phyloP scores from a whole-genome alignment of 1,284 basidiomycete species.

The Trichosporon coremiiforme region DNA sequence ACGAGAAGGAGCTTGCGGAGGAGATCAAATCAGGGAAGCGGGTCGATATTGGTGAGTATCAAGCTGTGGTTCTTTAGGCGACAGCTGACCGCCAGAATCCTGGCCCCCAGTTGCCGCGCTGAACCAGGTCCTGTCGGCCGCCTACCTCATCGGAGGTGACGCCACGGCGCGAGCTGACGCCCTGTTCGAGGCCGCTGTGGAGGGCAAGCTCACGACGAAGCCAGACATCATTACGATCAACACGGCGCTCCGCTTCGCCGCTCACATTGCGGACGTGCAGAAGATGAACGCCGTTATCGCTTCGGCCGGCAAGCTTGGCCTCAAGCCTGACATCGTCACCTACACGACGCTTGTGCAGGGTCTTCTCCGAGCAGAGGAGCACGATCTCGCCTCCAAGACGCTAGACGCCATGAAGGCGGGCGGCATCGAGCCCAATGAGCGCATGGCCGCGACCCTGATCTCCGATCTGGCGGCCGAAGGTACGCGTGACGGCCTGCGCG shows the following conservation, averaged over 20 bases:
- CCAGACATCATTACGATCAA: slow-evolving; percentile 77
- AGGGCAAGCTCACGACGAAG: slow-evolving; percentile 44
- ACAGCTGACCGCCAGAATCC: slow-evolving; percentile 19
- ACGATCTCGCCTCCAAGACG: slow-evolving; percentile 67
- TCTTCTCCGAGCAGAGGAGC: slow-evolving; percentile 66
- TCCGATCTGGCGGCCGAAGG: slow-evolving; percentile 66
- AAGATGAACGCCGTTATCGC: slow-evolving; percentile 64
- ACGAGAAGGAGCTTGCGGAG: slow-evolving; percentile 27
- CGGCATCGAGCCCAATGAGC: slow-evolving; percentile 70
- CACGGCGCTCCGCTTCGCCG: slow-evolving; percentile 69
- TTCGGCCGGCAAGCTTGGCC: slow-evolving; percentile 60
- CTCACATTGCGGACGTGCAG: slow-evolving; percentile 64
- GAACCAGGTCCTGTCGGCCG: slow-evolving; percentile 50
- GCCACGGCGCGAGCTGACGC: slow-evolving; percentile 41
- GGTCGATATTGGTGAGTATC: slow-evolving; percentile 24
- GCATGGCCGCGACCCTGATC: slow-evolving; percentile 73
- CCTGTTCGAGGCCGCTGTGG: slow-evolving; percentile 42
- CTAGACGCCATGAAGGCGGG: slow-evolving; percentile 71
- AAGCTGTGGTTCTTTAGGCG: too few relatives aligned
- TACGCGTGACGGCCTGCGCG: slow-evolving; percentile 62
- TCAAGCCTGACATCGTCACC: slow-evolving; percentile 73
- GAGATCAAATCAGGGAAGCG: slow-evolving; percentile 17
- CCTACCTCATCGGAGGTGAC: slow-evolving; percentile 40
- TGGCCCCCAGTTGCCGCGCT: slow-evolving; percentile 50
- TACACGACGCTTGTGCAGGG: slow-evolving; percentile 78